phyloP scores from a whole-genome alignment of 2,329 filamentous ascomycete species.

The Pseudocercospora eumusae region DNA sequence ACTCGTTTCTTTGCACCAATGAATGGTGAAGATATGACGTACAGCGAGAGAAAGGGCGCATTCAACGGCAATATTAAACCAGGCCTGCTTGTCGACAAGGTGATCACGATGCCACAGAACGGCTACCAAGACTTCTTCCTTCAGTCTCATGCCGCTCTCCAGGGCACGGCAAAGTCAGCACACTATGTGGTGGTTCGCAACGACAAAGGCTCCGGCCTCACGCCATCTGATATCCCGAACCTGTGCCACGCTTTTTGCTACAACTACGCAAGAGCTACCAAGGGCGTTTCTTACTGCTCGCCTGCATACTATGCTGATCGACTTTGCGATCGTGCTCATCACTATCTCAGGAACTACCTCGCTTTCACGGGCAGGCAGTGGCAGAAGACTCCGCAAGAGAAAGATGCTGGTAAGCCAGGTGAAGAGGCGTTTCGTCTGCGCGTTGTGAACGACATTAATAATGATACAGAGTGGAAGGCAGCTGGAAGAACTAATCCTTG shows the following conservation, averaged over 20 bases:
- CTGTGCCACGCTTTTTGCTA: constrained; percentile 40
- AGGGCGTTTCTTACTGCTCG: constrained; percentile 40
- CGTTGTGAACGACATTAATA: background rate
- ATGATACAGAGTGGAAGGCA: too few species aligned
- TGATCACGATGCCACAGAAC: constrained; percentile 33
- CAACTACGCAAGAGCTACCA: constrained; percentile 38
- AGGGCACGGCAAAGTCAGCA: constrained; percentile 38
- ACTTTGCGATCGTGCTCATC: constrained; percentile 42
- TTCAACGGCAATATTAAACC: constrained; percentile 36
- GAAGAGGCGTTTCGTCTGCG: background rate
- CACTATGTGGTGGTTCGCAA: constrained; percentile 42
- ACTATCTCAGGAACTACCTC: constrained; percentile 32
- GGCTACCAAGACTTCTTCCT: constrained; percentile 42
- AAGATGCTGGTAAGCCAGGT: background rate
- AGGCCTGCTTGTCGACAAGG: constrained; percentile 38
- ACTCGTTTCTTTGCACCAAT: constrained; percentile 43
- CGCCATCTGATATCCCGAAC: constrained; percentile 28
- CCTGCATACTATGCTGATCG: constrained; percentile 46
- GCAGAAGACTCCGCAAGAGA: too few species aligned
- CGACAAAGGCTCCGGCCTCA: constrained; percentile 28
- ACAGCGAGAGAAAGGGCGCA: too few species aligned
- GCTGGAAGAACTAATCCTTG: constrained; percentile 29
- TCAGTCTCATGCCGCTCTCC: constrained; percentile 37
- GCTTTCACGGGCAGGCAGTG: background rate
- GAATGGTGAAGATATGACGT: constrained; percentile 54